Percentiles rank a stretch among this genome's conserved stretches.
Evolutionary conservation across 192 early-diverging fungal genomes (phyloP).

Genomic region (Spizellomyces punctatus): DNA sequence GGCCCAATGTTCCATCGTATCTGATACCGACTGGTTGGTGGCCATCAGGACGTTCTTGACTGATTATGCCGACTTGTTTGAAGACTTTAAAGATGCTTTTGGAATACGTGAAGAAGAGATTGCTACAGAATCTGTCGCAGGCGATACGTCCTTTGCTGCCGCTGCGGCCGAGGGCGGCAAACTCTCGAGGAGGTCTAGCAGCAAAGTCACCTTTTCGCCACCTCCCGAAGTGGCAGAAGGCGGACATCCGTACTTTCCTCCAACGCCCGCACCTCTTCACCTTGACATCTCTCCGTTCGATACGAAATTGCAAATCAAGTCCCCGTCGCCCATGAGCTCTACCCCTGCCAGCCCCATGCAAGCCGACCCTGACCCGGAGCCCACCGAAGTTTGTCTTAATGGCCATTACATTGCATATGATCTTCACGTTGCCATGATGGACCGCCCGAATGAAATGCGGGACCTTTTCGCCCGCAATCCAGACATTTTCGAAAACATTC

Average conservation of each 20-base stretch:
- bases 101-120: conserved; percentile 22
- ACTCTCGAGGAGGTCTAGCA: conserved; percentile 16
- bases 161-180: conserved; percentile 5
- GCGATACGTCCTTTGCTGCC: neutral
- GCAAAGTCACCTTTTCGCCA: conserved; percentile 19
- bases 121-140: neutral
- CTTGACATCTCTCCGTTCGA: conserved; percentile 8
- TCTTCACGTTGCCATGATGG: conserved; percentile 34
- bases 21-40: conserved; percentile 27
- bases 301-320: neutral
- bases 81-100: conserved; percentile 32
- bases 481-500: conserved; percentile 27
- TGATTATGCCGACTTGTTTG: conserved; percentile 13
- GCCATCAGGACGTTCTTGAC: conserved; percentile 21
- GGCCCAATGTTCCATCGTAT: conserved; percentile 1
- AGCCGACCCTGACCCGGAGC: neutral
- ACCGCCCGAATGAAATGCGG: conserved; percentile 31
- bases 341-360: neutral
- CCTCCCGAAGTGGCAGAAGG: conserved; percentile 12
- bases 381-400: conserved; percentile 21
- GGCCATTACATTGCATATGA: conserved; percentile 36
- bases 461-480: conserved; percentile 25
- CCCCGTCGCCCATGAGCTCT: conserved; percentile 11
- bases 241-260: conserved; percentile 21
- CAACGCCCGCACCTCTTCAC: conserved; percentile 25